Evolutionary conservation across 768 basidiomycete species (phyloP), one percentile per base, ranked within the genome.

Genomic region (Nidularia pulvinata): DNA sequence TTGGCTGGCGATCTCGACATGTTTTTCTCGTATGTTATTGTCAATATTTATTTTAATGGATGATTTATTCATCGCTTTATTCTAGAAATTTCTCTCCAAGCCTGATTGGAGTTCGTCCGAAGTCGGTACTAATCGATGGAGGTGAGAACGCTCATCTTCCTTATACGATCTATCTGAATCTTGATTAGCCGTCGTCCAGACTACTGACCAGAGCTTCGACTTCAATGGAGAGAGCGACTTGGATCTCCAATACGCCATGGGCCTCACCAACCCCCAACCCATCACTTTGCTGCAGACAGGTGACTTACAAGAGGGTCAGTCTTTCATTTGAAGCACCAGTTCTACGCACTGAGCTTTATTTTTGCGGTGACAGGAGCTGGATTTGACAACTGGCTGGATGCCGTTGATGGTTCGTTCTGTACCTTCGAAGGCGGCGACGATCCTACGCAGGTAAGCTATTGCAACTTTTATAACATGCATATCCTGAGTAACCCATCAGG

Each of bases 191-290:
- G 68, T 77, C 32, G 70, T 75, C 4, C 82, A 83, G 61, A 75
- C 74, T 5, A 53, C 52, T 4, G 48, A 72, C 37, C 61, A 67
- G 56, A 69, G 75, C 45, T 80, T 82, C 58, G 58, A 68, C 16
- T 70, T 71, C 61, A 83, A 82, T 56, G 82, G 77, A 48, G 83
- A 86, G 61, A 79, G 81, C 19, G 71, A 83, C 56, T 72, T 86
- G 14, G 84, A 85, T 64, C 70, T 86, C 7, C 65, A 84, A 65
- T 84, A 82, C 51, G 75, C 74, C 34, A 82, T 85, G 81, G 65
- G 69, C 6, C 69, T 85, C 11, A 72, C 71, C 3, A 64, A 59
- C 7, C 62, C 66, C 7, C 77, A 78, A 55, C 57, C 61, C 5
- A 72, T 79, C 5, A 75, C 72, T 1, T 63, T 80, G 32, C 70